Percentiles rank a stretch among this genome's conserved stretches.
phyloP scores from a whole-genome alignment of 2,329 filamentous ascomycete genomes.

The Venturia effusa region DNA sequence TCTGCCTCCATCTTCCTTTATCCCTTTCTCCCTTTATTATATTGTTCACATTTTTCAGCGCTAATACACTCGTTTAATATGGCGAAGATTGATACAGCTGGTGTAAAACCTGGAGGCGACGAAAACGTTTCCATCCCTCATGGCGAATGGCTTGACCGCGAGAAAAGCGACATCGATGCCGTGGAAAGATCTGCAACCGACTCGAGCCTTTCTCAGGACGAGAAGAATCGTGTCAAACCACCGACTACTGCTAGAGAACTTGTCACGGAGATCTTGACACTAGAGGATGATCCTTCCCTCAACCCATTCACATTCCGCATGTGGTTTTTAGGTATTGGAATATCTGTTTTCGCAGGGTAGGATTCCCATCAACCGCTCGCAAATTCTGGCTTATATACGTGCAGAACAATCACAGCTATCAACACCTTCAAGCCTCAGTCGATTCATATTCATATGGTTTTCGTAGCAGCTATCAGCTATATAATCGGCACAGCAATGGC shows the following conservation, averaged over 20 bases:
- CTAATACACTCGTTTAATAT: not conserved
- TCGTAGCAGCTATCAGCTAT: slow-evolving; percentile 36
- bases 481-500: slow-evolving; percentile 31
- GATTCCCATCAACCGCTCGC: not conserved
- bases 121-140: not conserved
- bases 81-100: not conserved
- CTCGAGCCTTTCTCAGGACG: not conserved
- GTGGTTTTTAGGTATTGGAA: slow-evolving; percentile 12
- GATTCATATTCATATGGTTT: slow-evolving; percentile 33
- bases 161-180: not conserved
- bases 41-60: not conserved
- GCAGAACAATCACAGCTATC: slow-evolving; percentile 9
- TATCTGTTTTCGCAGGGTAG: slow-evolving; percentile 24
- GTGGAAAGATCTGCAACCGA: not conserved
- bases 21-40: not conserved
- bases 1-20: not conserved
- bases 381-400: not conserved
- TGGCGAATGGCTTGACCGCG: not conserved
- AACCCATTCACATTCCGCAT: slow-evolving; percentile 11
- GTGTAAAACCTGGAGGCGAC: not conserved
- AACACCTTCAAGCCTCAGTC: slow-evolving; percentile 34
- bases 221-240: slow-evolving; percentile 5
- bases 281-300: slow-evolving; percentile 11
- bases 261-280: slow-evolving; percentile 5
- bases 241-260: slow-evolving; percentile 8